phyloP scores from a whole-genome alignment of 2,329 filamentous ascomycete species.

The Ramularia endophylla region DNA sequence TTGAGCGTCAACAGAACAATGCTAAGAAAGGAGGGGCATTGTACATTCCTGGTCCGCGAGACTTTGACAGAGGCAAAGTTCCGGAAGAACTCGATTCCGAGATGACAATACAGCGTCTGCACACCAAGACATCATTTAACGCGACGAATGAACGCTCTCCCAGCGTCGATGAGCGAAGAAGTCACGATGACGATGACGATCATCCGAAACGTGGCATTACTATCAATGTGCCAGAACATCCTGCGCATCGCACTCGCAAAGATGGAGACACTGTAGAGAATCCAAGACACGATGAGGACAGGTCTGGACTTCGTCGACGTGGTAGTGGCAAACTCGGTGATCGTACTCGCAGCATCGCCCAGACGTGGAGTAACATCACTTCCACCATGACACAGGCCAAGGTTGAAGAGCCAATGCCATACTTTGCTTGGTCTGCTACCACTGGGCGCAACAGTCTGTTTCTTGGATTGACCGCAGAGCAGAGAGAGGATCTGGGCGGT shows the following conservation, averaged over 20 bases:
- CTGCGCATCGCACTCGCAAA: conserved; percentile 22
- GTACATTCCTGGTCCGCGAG: conserved; percentile 84
- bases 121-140: conserved; percentile 21
- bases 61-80: conserved; percentile 75
- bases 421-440: conserved; percentile 90
- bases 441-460: conserved; percentile 92
- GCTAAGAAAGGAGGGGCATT: conserved; percentile 61
- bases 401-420: conserved; percentile 63
- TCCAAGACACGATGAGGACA: neutral
- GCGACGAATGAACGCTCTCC: conserved; percentile 13
- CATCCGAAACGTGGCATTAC: conserved; percentile 53
- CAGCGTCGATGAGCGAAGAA: conserved; percentile 19
- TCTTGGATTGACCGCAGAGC: conserved; percentile 77
- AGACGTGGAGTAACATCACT: conserved; percentile 55
- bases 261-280: conserved; percentile 10
- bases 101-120: conserved; percentile 26
- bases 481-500: conserved; percentile 89
- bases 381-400: conserved; percentile 39
- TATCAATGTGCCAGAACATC: conserved; percentile 58
- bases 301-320: conserved; percentile 4
- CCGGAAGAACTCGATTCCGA: conserved; percentile 51
- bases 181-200: conserved; percentile 26
- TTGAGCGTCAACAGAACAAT: conserved; percentile 71
- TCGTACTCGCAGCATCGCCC: conserved; percentile 29
- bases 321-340: conserved; percentile 10